Evolutionary conservation across 169 alveolate genomes (phyloP), one percentile per base, ranked within the genome.

Genomic region (Plasmodium ovale): DNA sequence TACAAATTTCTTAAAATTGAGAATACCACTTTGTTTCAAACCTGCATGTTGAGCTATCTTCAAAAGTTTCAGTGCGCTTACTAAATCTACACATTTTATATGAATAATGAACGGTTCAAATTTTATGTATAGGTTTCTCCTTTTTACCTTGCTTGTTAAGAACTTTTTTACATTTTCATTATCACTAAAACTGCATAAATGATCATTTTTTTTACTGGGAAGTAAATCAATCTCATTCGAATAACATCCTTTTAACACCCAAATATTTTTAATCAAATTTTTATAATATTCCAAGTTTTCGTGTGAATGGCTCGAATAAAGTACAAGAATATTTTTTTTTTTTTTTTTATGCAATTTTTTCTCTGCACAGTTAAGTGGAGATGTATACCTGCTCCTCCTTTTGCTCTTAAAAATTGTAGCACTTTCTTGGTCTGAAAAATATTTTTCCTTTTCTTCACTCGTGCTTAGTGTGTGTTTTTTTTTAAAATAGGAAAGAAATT

Each of bases 31-130:
- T 68, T 94, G 95, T 71, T 94, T 94, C 44, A 94, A 79, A 0
- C 96, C 96, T 27, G 91, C 60, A 35, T 31, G n/a, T 64, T 88
- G 88, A 12, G 92, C 89, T 25, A 94, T 16, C 19, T 92, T 79
- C 31, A 94, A 69, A n/a, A 94, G 73, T 27, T 59, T 70, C 21
- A 82, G 33, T 5, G 95, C 95, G 65, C 85, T 91, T 21, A 39
- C 72, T 33, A 94, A 27, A 54, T 70, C 47, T 2, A 31, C 65
- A 59, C 94, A 94, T 51, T 94, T 93, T 0, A 94, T 92, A 72
- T 94, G 96, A 16, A 94, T 53, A n/a, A 94, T 70, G 25, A 94
- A 94, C 27, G 96, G 92, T 72, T 94, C 96, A 27, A 92, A 92
- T 87, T 94, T 94, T 47, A 94, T 72, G 23, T 77, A 37, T 0